Percentiles rank a stretch among this genome's conserved stretches.
Conservation (phyloP, 169 alveolate species). For the Perkinsus chesapeaki region DNA sequence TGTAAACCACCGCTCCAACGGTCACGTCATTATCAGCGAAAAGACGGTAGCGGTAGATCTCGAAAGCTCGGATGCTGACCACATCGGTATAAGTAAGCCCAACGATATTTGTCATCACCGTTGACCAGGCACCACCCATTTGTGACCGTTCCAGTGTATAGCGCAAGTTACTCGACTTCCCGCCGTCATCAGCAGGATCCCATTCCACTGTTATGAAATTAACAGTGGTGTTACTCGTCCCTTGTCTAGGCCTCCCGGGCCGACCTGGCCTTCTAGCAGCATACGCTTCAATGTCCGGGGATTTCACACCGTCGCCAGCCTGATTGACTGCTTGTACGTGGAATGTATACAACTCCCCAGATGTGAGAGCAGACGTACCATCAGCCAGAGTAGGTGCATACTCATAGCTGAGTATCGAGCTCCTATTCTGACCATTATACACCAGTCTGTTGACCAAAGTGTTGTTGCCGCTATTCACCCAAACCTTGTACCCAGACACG, state of each 20-base stretch:
- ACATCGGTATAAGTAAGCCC: slow-evolving; percentile 18
- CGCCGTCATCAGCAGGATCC: slow-evolving; percentile 26
- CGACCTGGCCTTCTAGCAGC: slow-evolving; percentile 31
- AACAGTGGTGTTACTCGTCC: slow-evolving; percentile 13
- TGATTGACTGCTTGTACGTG: slow-evolving; percentile 20
- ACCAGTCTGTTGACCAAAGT: slow-evolving; percentile 22
- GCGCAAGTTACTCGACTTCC: slow-evolving; percentile 7
- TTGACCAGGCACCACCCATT: slow-evolving; percentile 15
- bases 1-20: slow-evolving; percentile 2
- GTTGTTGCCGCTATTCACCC: slow-evolving; percentile 30
- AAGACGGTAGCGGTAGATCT: background rate
- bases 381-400: slow-evolving; percentile 24
- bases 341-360: slow-evolving; percentile 29
- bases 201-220: slow-evolving; percentile 12
- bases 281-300: slow-evolving; percentile 1
- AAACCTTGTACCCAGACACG: slow-evolving; percentile 31
- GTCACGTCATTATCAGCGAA: background rate
- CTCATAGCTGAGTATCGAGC: slow-evolving; percentile 15
- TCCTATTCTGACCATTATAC: slow-evolving; percentile 19
- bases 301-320: slow-evolving; percentile 27
- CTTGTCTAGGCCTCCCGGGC: slow-evolving; percentile 20
- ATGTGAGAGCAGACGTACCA: slow-evolving; percentile 22
- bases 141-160: slow-evolving; percentile 22
- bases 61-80: background rate
- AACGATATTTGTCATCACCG: slow-evolving; percentile 6